A percentile compares a stretch with the other conserved stretches of the same genome.
These are phyloP conservation scores for Cutaneotrichosporon cyanovorans DNA, from an alignment of 1,284 basidiomycete genomes.

Conservation along the genomic window DNA sequence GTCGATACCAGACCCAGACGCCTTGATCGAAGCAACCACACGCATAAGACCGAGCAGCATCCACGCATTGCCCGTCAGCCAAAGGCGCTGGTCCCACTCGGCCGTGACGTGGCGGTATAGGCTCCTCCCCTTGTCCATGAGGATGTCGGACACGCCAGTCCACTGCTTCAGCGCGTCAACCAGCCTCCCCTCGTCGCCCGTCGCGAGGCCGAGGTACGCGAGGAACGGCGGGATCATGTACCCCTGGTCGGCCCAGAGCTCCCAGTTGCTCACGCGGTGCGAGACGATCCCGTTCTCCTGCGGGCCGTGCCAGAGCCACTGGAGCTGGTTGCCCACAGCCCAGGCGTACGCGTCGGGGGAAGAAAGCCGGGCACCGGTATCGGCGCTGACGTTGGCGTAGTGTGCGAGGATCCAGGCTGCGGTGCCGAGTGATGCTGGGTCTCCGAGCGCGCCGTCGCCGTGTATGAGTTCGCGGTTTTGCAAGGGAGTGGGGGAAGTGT, in stretches of 20 bases:
- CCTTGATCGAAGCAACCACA: constrained; percentile 17
- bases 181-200: constrained; percentile 47
- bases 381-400: constrained; percentile 10
- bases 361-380: neutral
- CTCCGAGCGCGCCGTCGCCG: constrained; percentile 28
- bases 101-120: constrained; percentile 51
- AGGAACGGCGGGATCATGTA: constrained; percentile 60
- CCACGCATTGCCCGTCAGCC: constrained; percentile 51
- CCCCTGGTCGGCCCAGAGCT: constrained; percentile 53
- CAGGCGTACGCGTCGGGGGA: constrained; percentile 23
- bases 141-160: constrained; percentile 48
- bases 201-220: constrained; percentile 52
- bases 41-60: constrained; percentile 26
- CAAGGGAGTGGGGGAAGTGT: constrained; percentile 10
- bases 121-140: constrained; percentile 40
- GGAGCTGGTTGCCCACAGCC: constrained; percentile 31
- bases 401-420: constrained; percentile 26
- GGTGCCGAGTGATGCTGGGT: constrained; percentile 24
- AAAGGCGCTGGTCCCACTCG: constrained; percentile 49
- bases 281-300: constrained; percentile 22
- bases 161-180: constrained; percentile 51
- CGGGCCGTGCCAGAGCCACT: constrained; percentile 16
- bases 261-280: constrained; percentile 27
- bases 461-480: constrained; percentile 15
- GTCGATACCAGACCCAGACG: constrained; percentile 9